Base-by-base conservation (phyloP, 202 grass and related monocot species). In the Panicum hallii region DNA sequence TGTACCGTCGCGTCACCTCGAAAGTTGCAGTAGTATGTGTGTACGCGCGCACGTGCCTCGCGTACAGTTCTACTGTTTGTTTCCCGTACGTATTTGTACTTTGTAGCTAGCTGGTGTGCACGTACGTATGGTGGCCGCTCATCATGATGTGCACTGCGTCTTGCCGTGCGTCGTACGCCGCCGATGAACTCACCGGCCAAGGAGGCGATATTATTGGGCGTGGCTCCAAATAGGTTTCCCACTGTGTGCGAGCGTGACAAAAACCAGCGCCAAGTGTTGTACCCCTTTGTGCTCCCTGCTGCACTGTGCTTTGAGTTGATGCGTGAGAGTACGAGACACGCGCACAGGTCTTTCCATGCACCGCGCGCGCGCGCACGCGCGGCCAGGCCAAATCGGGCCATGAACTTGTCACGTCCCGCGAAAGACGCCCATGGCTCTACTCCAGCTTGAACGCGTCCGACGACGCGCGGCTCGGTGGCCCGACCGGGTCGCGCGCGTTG, bases 1-100 rank as follows among this genome's bases (percentile, higher is more conserved):
- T 69, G 44, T 11, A 44, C n/a, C 63, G 63, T 81, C 14, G 79
- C 14, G 79, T 81, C 79, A 32, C 45, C 49, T 81, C 79, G 70
- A 16, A 1, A 20, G 44, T 46, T 9, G 22, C 63, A 0, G 11
- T 0, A 38, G 11, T 0, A 38, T 38, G 16, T 5, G 42, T 14
- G 45, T 3, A 11, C 28, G 77, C 6, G 0, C 53, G 52, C 7
- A 55, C 17, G 52, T 4, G 11, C 11, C 47, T 14, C 7, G 48
- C 43, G 45, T n/a, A 45, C 46, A 6, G 13, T 32, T 7, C 2
- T 6, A 22, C 61, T 50, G 44, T 50, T 36, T 7, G 9, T 50
- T 36, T 5, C 0, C 77, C 77, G 45, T 66, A 50, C 62, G 7
- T 3, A 44, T 4, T 38, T 13, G 19, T 47, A 14, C n/a, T 6